These are phyloP conservation scores for Gamsiella multidivaricata DNA, from an alignment of 192 early-diverging fungal species.

Conservation along the genomic window DNA sequence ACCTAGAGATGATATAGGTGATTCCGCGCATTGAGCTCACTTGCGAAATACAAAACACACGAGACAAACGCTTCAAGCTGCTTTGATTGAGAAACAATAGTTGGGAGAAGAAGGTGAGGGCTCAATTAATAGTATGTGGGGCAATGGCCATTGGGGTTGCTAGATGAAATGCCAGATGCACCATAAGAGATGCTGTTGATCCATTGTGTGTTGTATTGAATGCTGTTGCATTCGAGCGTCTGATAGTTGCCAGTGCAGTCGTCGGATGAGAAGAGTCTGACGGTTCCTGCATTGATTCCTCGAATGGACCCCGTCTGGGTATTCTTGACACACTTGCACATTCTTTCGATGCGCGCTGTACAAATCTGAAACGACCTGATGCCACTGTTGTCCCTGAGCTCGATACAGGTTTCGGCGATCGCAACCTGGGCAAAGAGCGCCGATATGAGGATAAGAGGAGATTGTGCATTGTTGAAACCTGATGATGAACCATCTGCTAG, in stretches of 20 bases:
- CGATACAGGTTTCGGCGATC: not conserved
- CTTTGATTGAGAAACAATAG: too few species aligned
- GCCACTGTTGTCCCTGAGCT: not conserved
- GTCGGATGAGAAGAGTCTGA: constrained; percentile 13
- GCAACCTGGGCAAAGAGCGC: not conserved
- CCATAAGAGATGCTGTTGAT: constrained; percentile 23
- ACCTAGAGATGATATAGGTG: too few species aligned
- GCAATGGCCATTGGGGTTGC: too few species aligned
- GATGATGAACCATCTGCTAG: too few species aligned
- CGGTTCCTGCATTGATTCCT: constrained; percentile 5
- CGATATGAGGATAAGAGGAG: not conserved
- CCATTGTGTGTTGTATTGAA: not conserved
- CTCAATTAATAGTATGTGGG: too few species aligned
- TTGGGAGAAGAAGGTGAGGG: too few species aligned
- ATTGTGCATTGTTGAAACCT: constrained; percentile 9
- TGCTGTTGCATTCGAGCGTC: not conserved
- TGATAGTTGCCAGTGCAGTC: constrained; percentile 20
- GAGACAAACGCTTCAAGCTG: too few species aligned
- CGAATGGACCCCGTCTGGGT: constrained; percentile 8
- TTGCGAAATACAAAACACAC: too few species aligned
- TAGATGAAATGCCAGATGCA: not conserved
- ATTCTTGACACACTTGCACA: constrained; percentile 9
- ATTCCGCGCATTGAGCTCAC: too few species aligned
- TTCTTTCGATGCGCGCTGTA: not conserved
- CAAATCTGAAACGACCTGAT: not conserved